Conservation (phyloP, 169 alveolate species). For the Plasmodium berghei region DNA sequence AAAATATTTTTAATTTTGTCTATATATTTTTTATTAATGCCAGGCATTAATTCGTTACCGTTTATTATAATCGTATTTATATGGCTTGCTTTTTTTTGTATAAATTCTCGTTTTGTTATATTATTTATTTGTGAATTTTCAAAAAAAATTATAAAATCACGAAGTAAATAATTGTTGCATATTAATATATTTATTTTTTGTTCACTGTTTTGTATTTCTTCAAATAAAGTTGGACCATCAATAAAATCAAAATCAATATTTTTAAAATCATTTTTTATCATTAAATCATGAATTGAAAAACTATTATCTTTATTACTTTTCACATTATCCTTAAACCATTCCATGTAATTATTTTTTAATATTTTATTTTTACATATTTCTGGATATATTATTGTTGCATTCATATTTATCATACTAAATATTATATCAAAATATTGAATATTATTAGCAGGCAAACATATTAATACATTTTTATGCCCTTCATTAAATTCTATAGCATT, state of each 20-base stretch:
- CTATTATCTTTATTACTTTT: constrained; percentile 28
- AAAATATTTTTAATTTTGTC: constrained; percentile 50
- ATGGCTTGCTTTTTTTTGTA: constrained; percentile 37
- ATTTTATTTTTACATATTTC: constrained; percentile 37
- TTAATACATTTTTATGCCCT: constrained; percentile 15
- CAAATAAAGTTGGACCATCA: constrained; percentile 64
- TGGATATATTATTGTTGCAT: constrained; percentile 40
- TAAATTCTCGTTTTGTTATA: constrained; percentile 49
- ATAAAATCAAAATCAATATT: constrained; percentile 49
- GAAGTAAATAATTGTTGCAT: constrained; percentile 69
- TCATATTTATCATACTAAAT: constrained; percentile 37
- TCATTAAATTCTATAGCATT: constrained; percentile 9
- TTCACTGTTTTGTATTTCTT: constrained; percentile 23
- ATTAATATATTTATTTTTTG: constrained; percentile 14
- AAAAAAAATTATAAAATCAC: constrained; percentile 52
- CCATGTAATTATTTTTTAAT: constrained; percentile 50
- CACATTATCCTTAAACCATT: constrained; percentile 70
- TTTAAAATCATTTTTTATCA: constrained; percentile 30
- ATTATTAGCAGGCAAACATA: constrained; percentile 65
- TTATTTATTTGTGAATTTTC: constrained; percentile 53
- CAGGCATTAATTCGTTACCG: constrained; percentile 76
- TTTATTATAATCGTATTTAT: constrained; percentile 21
- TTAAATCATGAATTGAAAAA: constrained; percentile 52
- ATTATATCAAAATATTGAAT: constrained; percentile 52
- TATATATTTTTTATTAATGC: constrained; percentile 42